These are phyloP conservation scores for Closterium sp. DNA, from an alignment of 139 green algal species.

Conservation along the genomic window DNA sequence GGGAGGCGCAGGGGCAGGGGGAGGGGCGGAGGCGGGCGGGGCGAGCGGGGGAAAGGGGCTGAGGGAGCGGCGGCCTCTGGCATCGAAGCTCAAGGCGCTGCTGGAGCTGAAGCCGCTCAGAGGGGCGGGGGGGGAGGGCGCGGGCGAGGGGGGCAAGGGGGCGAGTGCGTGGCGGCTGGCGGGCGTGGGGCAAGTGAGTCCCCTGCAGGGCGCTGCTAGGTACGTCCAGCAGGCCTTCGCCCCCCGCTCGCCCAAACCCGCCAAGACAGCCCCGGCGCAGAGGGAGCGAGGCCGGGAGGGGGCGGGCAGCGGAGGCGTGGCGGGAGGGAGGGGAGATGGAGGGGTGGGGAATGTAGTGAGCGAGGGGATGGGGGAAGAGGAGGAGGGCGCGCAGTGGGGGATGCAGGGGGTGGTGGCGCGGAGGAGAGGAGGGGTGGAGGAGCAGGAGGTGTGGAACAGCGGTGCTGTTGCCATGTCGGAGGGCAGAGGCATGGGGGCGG, in stretches of 20 bases:
- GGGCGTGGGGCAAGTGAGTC: neutral
- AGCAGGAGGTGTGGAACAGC: neutral
- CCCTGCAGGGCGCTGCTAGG: neutral
- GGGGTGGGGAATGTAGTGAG: neutral
- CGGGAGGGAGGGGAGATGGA: neutral
- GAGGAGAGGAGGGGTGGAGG: neutral
- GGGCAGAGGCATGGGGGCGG: neutral
- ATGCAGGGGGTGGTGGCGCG: neutral
- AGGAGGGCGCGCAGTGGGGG: neutral
- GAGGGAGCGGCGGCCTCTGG: neutral
- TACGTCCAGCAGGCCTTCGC: neutral
- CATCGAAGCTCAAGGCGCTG: neutral
- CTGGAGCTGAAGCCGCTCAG: neutral
- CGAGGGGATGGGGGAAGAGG: neutral
- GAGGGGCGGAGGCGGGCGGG: no score
- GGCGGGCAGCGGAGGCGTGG: neutral
- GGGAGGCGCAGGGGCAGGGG: neutral
- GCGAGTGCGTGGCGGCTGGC: neutral
- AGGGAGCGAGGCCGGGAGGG: neutral
- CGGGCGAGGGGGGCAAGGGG: neutral
- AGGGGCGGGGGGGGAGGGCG: neutral
- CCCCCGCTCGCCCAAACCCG: neutral
- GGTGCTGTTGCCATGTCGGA: neutral
- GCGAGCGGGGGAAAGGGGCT: neutral
- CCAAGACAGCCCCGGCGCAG: neutral